These are phyloP conservation scores for Elongisporangium anandrum DNA, from an alignment of 352 stramenopile species.

Conservation along the genomic window DNA sequence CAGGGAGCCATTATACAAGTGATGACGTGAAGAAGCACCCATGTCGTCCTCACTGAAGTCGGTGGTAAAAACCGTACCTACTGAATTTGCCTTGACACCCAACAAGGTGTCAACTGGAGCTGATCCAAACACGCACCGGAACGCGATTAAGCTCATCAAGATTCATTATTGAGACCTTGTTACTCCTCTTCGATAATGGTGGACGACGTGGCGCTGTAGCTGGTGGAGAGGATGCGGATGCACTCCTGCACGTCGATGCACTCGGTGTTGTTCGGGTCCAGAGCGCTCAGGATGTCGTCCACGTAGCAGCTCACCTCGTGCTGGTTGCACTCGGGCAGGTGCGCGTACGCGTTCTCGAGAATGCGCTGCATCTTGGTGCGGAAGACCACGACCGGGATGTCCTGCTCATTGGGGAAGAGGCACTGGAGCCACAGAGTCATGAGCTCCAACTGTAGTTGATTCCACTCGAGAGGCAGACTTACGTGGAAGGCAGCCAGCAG, in stretches of 20 bases:
- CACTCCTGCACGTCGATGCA: slow-evolving; percentile 70
- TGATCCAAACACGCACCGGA: no score
- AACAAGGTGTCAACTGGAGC: no score
- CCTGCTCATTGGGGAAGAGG: slow-evolving; percentile 56
- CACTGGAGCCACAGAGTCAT: slow-evolving; percentile 18
- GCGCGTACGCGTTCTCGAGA: slow-evolving; percentile 56
- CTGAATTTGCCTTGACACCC: no score
- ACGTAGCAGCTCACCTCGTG: slow-evolving; percentile 70
- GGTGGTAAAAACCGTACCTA: no score
- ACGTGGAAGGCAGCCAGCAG: slow-evolving; percentile 54
- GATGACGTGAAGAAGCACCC: no score
- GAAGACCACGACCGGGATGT: slow-evolving; percentile 56
- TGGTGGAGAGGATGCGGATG: slow-evolving; percentile 50
- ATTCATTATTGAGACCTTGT: background rate
- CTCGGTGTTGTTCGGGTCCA: slow-evolving; percentile 68
- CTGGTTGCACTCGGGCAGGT: slow-evolving; percentile 59
- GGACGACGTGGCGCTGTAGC: slow-evolving; percentile 27
- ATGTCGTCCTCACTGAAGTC: no score
- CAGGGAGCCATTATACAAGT: no score
- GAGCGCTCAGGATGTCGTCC: slow-evolving; percentile 59
- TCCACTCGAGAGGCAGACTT: slow-evolving; percentile 3
- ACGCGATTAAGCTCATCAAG: background rate
- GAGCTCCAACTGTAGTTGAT: background rate
- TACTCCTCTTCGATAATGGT: background rate
- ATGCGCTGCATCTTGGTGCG: slow-evolving; percentile 69